Evolutionary conservation across 164 flowering plant species (phyloP), one percentile per base, ranked within the genome.

Genomic region (Pachysandra terminalis): DNA sequence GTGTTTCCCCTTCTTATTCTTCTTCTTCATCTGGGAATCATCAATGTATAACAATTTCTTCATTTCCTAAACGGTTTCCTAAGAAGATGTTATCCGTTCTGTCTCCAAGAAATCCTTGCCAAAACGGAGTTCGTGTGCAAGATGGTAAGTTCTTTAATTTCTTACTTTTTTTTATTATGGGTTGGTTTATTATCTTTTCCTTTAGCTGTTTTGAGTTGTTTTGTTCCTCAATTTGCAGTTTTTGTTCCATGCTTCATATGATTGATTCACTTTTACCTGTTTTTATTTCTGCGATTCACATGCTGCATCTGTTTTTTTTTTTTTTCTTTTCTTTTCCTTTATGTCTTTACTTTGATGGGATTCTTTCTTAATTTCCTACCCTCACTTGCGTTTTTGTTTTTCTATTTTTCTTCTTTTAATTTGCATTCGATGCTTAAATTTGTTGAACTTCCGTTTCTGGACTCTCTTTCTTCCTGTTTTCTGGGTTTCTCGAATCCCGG

Each of bases 111-210:
- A 62, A 59, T 40, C 63, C 74, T 3, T n/a, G 27, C 49, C 68
- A 51, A 7, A 70, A 74, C 74, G 79, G 27, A 6, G 70, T 82
- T 28, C n/a, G n/a, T 48, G 71, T 75, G 80, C 83, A 81, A 69
- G 86, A 82, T 76, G 85, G 86, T 84, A 61, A 17, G 74, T 45
- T n/a, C 27, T 9, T 45, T 45, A 10, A 45, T 5, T 45, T 45
- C 51, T 45, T 45, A 10, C 63, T 35, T 26, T 23, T 23, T 19
- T 8, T 12, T 35, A 12, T 22, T 60, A 28, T 19, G 37, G n/a
- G 37, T 27, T 19, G 19, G 25, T n/a, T 61, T 32, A 3, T 3
- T 7, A 32, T 28, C 10, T 25, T 9, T 68, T 57, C 61, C 23
- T 51, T 60, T 60, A 8, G 8, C 63, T 56, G 23, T 53, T 13